Evolutionary conservation across 2,329 filamentous ascomycete genomes (phyloP).

Genomic region (Xylaria sp.): DNA sequence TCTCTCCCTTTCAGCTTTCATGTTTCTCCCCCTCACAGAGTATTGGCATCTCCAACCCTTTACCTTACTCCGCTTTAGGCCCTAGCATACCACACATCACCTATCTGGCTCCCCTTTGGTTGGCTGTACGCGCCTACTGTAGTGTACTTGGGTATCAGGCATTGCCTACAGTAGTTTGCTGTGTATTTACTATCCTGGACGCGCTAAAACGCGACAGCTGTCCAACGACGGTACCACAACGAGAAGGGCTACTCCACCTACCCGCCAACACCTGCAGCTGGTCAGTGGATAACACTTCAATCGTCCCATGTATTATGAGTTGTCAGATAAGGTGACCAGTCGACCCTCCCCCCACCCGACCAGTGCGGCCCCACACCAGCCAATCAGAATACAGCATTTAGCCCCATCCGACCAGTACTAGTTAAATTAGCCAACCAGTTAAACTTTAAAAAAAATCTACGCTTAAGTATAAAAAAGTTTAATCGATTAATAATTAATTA

Average conservation of each 20-base stretch:
- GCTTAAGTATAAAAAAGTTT: no score
- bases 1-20: neutral
- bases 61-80: slow-evolving; percentile 18
- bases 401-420: no score
- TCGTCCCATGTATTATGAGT: slow-evolving; percentile 6
- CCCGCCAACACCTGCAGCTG: slow-evolving; percentile 16
- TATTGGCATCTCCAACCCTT: neutral
- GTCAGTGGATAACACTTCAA: slow-evolving; percentile 20
- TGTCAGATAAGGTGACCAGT: no score
- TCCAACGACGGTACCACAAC: neutral
- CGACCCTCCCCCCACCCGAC: no score
- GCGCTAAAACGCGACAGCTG: slow-evolving; percentile 2
- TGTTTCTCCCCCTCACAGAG: neutral
- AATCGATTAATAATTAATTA: no score
- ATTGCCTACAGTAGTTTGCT: neutral
- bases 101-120: neutral
- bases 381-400: no score
- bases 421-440: no score
- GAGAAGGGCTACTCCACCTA: slow-evolving; percentile 2
- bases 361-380: no score
- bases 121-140: neutral
- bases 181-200: neutral
- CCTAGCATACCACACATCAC: neutral
- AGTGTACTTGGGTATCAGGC: neutral
- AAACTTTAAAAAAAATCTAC: no score